A percentile compares a stretch with the other conserved stretches of the same genome.
phyloP scores from a whole-genome alignment of 2,329 filamentous ascomycete species.

The Colletotrichum musicola region DNA sequence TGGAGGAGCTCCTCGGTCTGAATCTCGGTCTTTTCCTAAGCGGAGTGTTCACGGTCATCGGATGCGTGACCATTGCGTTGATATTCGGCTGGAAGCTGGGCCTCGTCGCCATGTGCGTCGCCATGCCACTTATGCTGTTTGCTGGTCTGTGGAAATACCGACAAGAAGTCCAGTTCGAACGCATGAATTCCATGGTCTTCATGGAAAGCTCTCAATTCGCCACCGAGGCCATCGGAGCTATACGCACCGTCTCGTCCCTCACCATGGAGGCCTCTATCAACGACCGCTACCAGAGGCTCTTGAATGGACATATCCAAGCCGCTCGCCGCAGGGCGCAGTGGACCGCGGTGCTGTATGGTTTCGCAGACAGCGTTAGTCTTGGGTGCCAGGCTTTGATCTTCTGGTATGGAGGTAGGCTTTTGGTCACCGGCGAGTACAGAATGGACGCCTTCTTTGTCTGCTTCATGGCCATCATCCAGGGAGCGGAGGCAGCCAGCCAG shows the following conservation, averaged over 20 bases:
- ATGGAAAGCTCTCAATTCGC: constrained; percentile 72
- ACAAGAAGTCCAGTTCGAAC: constrained; percentile 67
- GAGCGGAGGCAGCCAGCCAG: constrained; percentile 58
- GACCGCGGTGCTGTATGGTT: constrained; percentile 50
- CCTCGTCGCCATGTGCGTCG: constrained; percentile 52
- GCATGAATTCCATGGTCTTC: constrained; percentile 69
- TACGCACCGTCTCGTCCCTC: constrained; percentile 72
- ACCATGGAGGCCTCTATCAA: constrained; percentile 71
- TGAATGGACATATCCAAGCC: constrained; percentile 49
- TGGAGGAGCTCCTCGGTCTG: constrained; percentile 49
- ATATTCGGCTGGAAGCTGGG: constrained; percentile 54
- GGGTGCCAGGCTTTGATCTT: constrained; percentile 65
- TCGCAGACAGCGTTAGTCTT: constrained; percentile 53
- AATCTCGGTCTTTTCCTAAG: constrained; percentile 47
- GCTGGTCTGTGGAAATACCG: constrained; percentile 55
- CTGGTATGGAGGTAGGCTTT: constrained; percentile 57
- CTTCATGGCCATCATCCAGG: constrained; percentile 65
- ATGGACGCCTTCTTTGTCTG: constrained; percentile 65
- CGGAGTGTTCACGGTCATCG: constrained; percentile 47
- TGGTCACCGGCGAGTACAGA: constrained; percentile 47
- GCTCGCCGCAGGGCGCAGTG: constrained; percentile 49
- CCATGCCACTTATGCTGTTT: constrained; percentile 49
- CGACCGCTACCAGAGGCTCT: constrained; percentile 50
- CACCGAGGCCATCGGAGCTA: constrained; percentile 71
- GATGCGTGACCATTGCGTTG: constrained; percentile 47